Evolutionary conservation across 768 basidiomycete species (phyloP), one percentile per base, ranked within the genome.

Genomic region (Phanerochaete carnosa): DNA sequence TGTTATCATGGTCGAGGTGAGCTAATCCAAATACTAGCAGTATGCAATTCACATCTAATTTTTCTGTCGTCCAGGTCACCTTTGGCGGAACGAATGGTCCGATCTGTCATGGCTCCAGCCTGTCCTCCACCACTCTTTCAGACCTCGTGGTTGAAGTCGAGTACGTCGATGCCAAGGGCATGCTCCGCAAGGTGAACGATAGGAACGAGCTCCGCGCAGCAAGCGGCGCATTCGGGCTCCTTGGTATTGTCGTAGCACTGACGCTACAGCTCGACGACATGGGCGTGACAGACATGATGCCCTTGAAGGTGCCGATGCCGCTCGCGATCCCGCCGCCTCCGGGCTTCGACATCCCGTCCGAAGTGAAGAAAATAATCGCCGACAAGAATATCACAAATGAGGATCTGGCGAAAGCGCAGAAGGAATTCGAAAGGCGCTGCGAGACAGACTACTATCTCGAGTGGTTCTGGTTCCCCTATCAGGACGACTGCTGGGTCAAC

Each of bases 401-500:
- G 45, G 37, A 62, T 29, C 57, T 65, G 13, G 63, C 68, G 45
- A 49, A 59, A 3, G 70, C 71, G 45, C 46, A 65, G 13, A 25
- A 56, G 43, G 64, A 70, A 19, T 71, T 69, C 57, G 59, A 64
- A 29, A 51, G 45, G 35, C 54, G 67, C 32, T 67, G 68, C 32
- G 57, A 70, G 62, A 55, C 65, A 25, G 68, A 72, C 47, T 70
- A 68, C 54, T 70, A 70, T 58, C 54, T 66, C 33, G 71, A 72
- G 59, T 72, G 66, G 66, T 72, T 72, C 49, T 71, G 71, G 71
- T 72, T 72, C 64, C 67, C 71, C 39, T 70, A 67, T 49, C 66
- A 69, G 62, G 47, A 59, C 25, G 53, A 66, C 35, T 63, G 50
- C 23, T 72, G 71, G 71, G 64, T 70, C 15, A 71, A 72, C 50